Base-by-base conservation (phyloP, 1,284 basidiomycete genomes). In the Papiliotrema nemorosa region DNA sequence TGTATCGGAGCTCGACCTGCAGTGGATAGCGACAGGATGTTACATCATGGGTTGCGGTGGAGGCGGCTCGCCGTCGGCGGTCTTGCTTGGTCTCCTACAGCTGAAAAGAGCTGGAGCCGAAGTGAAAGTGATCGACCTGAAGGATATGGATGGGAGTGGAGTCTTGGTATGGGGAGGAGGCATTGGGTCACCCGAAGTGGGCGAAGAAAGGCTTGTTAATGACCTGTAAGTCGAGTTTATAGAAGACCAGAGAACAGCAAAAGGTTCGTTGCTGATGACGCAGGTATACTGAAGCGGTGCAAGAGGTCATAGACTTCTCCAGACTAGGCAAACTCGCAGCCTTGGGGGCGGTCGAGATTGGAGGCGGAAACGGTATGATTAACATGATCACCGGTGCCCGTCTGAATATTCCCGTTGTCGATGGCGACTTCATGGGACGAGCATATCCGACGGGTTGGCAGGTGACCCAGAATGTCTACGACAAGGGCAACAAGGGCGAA, bases 341-440 rank as follows among this genome's bases (percentile, higher is more conserved):
- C 9, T 51, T 65, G 9, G 49, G 50, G 2, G 59, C 61, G 0
- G 46, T 65, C 5, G 61, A 64, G 52, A 63, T 83, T 40, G 82
- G 82, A 14, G 82, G 82, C 10, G 78, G 77, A 14, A 83, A 83
- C 58, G 82, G 82, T 29, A 76, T 83, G 57, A 75, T 81, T 67
- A 76, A 78, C 21, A 75, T 81, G 64, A 69, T 80, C 20, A 70
- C 74, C 5, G 53, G 44, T 27, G 27, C 26, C 5, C 36, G 58
- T 35, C 52, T 72, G 18, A 62, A 70, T 45, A 52, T 76, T 25
- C 77, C 77, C n/a, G 68, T 76, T 5, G 54, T 79, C 27, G 78
- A 80, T 52, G 77, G 73, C 31, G 82, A 83, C 48, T 67, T 69
- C 40, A 68, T 60, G 58, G 55, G 58, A 20, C 53, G 55, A n/a